Evolutionary conservation across 305 asterid species (phyloP).

Genomic region (Fraxinus xanthoxyloides): DNA sequence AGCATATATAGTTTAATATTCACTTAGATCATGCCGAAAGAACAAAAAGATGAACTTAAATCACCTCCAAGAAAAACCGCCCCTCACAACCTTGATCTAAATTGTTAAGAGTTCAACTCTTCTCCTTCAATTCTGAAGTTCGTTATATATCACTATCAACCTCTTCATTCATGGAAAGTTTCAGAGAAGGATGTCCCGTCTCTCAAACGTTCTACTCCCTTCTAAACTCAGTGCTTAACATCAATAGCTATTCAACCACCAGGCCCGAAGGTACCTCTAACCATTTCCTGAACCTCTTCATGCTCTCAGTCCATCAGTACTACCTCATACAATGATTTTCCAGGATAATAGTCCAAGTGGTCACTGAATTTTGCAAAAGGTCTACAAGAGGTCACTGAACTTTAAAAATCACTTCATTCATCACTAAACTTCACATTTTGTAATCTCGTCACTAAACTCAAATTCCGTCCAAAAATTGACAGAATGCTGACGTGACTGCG

Average conservation of each 20-base stretch:
- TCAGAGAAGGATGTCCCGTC: not conserved
- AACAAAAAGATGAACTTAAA: constrained; percentile 14
- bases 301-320: not conserved
- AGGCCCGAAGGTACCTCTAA: not conserved
- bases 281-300: not conserved
- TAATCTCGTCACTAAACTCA: not conserved
- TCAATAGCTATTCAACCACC: not conserved
- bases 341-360: not conserved
- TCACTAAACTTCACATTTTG: not conserved
- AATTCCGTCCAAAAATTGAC: not conserved
- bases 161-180: not conserved
- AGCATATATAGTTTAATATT: not conserved
- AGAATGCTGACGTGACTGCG: not conserved
- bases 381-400: not conserved
- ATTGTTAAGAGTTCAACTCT: not conserved
- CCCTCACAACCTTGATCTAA: not conserved
- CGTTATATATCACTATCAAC: constrained; percentile 3
- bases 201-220: not conserved
- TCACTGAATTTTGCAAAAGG: not conserved
- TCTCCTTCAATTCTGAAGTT: constrained; percentile 5
- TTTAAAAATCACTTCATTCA: not conserved
- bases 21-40: not conserved
- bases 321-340: not conserved
- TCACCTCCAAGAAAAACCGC: not conserved
- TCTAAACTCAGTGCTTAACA: constrained; percentile 10